Evolutionary conservation across 345 rosid species (phyloP), one percentile per base, ranked within the genome.

Genomic region (Bruguiera parviflora): DNA sequence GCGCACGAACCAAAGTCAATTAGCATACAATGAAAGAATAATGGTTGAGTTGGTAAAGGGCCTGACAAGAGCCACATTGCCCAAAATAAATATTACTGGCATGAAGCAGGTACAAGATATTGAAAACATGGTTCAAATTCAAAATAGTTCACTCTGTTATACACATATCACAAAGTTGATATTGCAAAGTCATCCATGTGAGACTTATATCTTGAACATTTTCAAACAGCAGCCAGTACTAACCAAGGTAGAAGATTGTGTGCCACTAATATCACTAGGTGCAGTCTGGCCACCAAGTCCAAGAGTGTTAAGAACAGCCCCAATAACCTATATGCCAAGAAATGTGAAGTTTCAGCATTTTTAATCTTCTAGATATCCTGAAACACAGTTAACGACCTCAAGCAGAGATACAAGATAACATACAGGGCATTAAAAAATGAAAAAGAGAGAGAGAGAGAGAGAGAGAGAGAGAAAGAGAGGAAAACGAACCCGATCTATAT

Each of bases 221-320:
- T 29, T 49, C 37, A 11, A 67, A 43, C 32, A 9, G 37, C 28
- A 13, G 24, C 5, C 39, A 22, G 24, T 5, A 55, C 74, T 53
- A 52, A 94, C 97, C 67, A 77, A 51, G 71, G 79, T 24, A 58
- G 93, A 80, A 53, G 85, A 58, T 43, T 82, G 96, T 10, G 74
- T 70, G 68, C 80, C 86, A 79, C 79, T 82, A 63, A 77, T 61
- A 68, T 74, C 81, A 71, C 58, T 73, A 61, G 70, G 35, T 51
- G 71, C 63, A 49, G 78, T 69, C 75, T 86, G 91, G 60, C 87
- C 84, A 16, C 95, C 86, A 58, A 87, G 67, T 58, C 96, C 97
- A 70, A 95, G 77, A 52, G 96, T 87, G 83, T 87, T 95, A 53
- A 95, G 78, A 80, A 90, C 89, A 27, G 91, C 87, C 58, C 96